Evolutionary conservation across 2,329 filamentous ascomycete species (phyloP).

Genomic region (Cryphonectria parasitica): DNA sequence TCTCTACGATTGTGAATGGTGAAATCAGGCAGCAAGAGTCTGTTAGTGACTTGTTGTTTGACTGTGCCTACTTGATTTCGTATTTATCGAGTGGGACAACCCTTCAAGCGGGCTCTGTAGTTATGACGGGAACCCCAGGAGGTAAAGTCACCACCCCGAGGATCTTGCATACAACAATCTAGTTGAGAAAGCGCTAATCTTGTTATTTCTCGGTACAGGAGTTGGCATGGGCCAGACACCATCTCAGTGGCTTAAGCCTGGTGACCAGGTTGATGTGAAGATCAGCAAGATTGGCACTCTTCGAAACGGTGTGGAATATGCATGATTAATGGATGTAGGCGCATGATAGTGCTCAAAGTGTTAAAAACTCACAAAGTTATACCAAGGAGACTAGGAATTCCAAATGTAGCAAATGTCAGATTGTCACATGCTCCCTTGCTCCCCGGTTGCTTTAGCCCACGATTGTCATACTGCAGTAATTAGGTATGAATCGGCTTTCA

Average conservation of each 20-base stretch:
- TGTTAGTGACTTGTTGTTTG: constrained; percentile 50
- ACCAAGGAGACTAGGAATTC: background rate
- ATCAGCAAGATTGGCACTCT: constrained; percentile 47
- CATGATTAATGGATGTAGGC: background rate
- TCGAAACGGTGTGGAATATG: constrained; percentile 41
- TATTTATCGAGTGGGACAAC: constrained; percentile 49
- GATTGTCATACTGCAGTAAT: background rate
- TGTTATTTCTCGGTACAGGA: constrained; percentile 28
- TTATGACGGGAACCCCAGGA: constrained; percentile 51
- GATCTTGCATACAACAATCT: background rate
- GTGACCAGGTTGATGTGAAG: constrained; percentile 44
- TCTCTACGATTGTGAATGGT: constrained; percentile 53
- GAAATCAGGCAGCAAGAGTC: constrained; percentile 49
- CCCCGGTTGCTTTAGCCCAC: background rate
- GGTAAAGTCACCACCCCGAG: constrained; percentile 35
- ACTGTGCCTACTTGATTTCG: constrained; percentile 41
- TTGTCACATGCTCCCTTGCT: background rate
- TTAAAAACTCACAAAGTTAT: background rate
- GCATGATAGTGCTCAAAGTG: background rate
- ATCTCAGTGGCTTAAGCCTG: constrained; percentile 43
- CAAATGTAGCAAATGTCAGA: background rate
- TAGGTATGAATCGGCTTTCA: background rate
- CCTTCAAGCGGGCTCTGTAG: constrained; percentile 46
- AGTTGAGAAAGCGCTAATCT: background rate
- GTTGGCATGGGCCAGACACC: constrained; percentile 50